Conservation (phyloP, 1,139 yeast species). For the Debaryomycetaceae sp. region DNA sequence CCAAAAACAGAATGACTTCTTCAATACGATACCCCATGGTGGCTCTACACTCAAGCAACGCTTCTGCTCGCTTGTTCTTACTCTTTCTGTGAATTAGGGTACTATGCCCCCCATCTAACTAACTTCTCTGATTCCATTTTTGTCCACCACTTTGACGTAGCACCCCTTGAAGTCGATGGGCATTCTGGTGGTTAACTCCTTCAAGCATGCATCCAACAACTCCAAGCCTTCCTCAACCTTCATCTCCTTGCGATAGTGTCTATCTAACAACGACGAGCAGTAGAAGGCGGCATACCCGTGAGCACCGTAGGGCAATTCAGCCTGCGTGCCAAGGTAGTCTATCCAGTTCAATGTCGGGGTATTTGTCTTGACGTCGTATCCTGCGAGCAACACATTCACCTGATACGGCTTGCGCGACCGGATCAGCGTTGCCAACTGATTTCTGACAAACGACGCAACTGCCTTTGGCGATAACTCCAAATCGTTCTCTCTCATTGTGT, state of each 20-base stretch:
- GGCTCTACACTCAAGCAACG: too few species aligned
- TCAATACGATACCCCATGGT: too few species aligned
- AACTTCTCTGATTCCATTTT: conserved; percentile 65
- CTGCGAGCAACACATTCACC: conserved; percentile 84
- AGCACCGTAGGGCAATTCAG: conserved; percentile 89
- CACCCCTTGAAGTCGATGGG: conserved; percentile 96
- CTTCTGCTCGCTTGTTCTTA: too few species aligned
- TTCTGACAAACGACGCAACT: conserved; percentile 84
- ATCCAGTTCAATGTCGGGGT: conserved; percentile 80
- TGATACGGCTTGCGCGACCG: conserved; percentile 93
- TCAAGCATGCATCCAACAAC: conserved; percentile 67
- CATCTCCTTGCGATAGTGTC: conserved; percentile 81
- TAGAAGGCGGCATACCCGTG: conserved; percentile 97
- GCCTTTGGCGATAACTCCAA: conserved; percentile 79
- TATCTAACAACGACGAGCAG: conserved; percentile 84
- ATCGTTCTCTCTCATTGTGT: conserved; percentile 78
- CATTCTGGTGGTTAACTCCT: conserved; percentile 81
- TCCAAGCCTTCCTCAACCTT: conserved; percentile 73
- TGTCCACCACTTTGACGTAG: conserved; percentile 69
- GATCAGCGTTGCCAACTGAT: conserved; percentile 78
- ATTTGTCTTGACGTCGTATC: conserved; percentile 62
- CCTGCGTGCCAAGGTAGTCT: conserved; percentile 91
- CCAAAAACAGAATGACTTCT: too few species aligned
- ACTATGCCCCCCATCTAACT: too few species aligned
- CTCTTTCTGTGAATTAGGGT: too few species aligned